Base-by-base conservation (phyloP, 306 rosid species). In the Vigna angularis region DNA sequence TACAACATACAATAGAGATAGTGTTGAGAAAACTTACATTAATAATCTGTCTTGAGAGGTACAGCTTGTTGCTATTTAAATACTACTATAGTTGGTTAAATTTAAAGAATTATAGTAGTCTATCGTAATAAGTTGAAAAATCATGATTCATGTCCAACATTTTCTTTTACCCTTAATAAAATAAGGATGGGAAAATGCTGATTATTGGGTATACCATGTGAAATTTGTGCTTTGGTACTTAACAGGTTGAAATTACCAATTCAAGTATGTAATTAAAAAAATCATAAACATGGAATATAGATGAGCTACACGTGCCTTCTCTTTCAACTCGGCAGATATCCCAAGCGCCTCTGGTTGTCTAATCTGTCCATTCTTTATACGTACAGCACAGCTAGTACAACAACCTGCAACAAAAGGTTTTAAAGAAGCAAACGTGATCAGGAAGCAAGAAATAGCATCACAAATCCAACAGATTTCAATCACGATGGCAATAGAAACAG, bases 301-400 rank as follows among this genome's bases (percentile, higher is more conserved):
- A 47, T 59, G 62, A 56, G 62, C 58, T 40, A 26, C 17, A 70
- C 80, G 10, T 79, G 70, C 99, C 96, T 93, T 88, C 40, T 92
- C 89, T 87, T 64, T 95, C 87, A 95, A 76, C 40, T 95, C 98
- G 7, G 97, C 91, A 70, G 99, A 95, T 74, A 95, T 95, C 51
- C 99, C 99, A 40, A 95, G 90, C 7, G 99, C 99, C 84, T 93
- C 91, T 44, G 99, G 99, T 85, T 95, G 99, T 77, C 93, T 87
- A 78, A 95, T 79, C 77, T 95, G 79, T 71, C 99, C 99, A 48
- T 85, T 86, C 88, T 95, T 95, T 52, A 95, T 76, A 11, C 99
- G 99, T 22, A 95, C 99, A 40, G 98, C 99, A 72, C 98, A 95
- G 81, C 99, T 95, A 66, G 98, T 95, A 78, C 99, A 95, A 85